A percentile compares a stretch with the other conserved stretches of the same genome.
Evolutionary conservation across 495 filamentous ascomycete genomes (phyloP).

Genomic region (Tuber magnatum): DNA sequence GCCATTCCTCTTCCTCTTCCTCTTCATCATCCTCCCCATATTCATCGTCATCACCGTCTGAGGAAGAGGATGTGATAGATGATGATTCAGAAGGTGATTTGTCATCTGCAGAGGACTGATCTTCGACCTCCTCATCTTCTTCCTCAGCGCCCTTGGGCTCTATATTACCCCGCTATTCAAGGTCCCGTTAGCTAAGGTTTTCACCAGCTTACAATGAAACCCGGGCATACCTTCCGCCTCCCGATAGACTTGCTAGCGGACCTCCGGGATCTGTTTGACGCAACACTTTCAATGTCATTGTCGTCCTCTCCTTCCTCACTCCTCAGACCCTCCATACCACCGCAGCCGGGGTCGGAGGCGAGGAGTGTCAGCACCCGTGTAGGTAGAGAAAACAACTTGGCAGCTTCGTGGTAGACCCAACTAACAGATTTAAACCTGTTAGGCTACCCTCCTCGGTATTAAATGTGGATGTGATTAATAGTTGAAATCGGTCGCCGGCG

Average conservation of each 20-base stretch:
- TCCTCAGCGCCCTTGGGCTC: constrained; percentile 48
- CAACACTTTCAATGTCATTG: constrained; percentile 35
- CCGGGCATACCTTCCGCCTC: constrained; percentile 35
- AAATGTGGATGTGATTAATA: background rate
- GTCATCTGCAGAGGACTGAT: constrained; percentile 48
- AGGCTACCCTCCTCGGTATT: background rate
- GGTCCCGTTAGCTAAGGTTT: constrained; percentile 40
- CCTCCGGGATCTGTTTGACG: constrained; percentile 31
- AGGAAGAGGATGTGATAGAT: constrained; percentile 56
- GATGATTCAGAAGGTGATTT: constrained; percentile 68
- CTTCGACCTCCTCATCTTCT: constrained; percentile 46
- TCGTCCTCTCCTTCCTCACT: constrained; percentile 37
- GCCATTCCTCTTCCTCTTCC: constrained; percentile 49
- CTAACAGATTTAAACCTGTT: background rate
- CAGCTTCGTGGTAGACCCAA: constrained; percentile 25
- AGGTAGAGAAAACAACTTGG: constrained; percentile 41
- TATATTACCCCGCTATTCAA: constrained; percentile 44
- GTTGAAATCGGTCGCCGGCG: background rate
- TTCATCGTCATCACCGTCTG: constrained; percentile 44
- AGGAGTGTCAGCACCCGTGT: constrained; percentile 40
- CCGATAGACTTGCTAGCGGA: constrained; percentile 25
- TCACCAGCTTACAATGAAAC: background rate
- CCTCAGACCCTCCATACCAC: constrained; percentile 39
- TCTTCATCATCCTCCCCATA: constrained; percentile 43
- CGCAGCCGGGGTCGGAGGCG: constrained; percentile 39